phyloP scores from a whole-genome alignment of 1,284 basidiomycete species.

The Trametes hirsuta region DNA sequence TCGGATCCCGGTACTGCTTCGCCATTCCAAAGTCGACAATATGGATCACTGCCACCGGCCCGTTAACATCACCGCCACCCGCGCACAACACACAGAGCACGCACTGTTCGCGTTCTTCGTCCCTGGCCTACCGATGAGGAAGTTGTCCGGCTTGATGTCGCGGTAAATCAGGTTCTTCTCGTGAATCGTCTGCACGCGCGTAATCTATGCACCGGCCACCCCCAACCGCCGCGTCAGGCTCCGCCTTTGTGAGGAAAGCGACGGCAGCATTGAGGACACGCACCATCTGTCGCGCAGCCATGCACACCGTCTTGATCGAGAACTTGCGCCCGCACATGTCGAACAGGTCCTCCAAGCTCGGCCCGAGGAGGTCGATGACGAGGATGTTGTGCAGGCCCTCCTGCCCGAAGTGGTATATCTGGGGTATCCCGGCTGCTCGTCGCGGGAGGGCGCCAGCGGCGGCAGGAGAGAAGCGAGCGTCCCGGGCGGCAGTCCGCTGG shows the following conservation, averaged over 20 bases:
- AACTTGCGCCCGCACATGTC: slow-evolving; percentile 97
- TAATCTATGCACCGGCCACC: slow-evolving; percentile 54
- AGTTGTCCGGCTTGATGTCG: slow-evolving; percentile 98
- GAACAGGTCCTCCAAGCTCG: slow-evolving; percentile 92
- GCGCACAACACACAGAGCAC: slow-evolving; percentile 24
- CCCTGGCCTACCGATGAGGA: slow-evolving; percentile 88
- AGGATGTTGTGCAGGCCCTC: slow-evolving; percentile 98
- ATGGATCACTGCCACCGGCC: slow-evolving; percentile 43
- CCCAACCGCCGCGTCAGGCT: not conserved
- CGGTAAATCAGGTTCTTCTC: slow-evolving; percentile 98
- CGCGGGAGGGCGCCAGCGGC: not conserved
- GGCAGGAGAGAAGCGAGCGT: not conserved
- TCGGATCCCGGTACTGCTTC: slow-evolving; percentile 96
- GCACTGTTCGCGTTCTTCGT: slow-evolving; percentile 84
- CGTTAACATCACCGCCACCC: not conserved
- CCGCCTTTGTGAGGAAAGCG: too few relatives aligned
- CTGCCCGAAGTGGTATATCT: slow-evolving; percentile 97
- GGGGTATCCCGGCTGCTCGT: slow-evolving; percentile 80
- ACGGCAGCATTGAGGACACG: slow-evolving; percentile 28
- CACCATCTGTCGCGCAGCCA: slow-evolving; percentile 97
- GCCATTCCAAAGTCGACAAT: slow-evolving; percentile 97
- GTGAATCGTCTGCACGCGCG: slow-evolving; percentile 93
- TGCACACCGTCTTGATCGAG: slow-evolving; percentile 93
- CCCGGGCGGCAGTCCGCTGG: not conserved
- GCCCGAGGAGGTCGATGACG: slow-evolving; percentile 94